Evolutionary conservation across 2,329 filamentous ascomycete genomes (phyloP), one percentile per base, ranked within the genome.

Genomic region (Verticillium dahliae): DNA sequence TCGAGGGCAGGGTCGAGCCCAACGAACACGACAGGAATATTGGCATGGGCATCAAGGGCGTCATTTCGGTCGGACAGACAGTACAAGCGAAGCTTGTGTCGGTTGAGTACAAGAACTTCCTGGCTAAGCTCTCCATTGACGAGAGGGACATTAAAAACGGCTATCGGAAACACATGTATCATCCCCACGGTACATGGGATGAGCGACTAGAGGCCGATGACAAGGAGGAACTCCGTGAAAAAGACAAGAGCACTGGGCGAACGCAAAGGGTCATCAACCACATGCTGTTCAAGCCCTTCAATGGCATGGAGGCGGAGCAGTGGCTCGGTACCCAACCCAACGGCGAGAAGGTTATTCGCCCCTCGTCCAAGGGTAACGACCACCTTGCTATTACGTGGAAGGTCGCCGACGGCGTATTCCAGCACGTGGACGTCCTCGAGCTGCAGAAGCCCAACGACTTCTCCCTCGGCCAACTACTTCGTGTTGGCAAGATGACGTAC

Each of bases 321-420:
- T 98, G 90, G 73, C 84, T 99, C 37, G 92, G 92, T 52, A 91
- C 90, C 14, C 91, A 96, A 73, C 85, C 89, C 59, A 83, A 88
- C 6, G 95, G 95, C 57, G 95, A 98, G 73, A 90, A 96, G 61
- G 92, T 99, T 63, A 97, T 99, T 70, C 89, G 95, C 55, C 94
- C 95, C 3, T 97, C 92, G 1, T 97, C 92, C 34, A 97, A 96
- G 74, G 95, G 95, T 55, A 90, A 92, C 62, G 95, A 99, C 73
- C 95, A 99, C 78, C 81, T 99, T 61, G 92, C 94, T 7, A 87
- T 99, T 56, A 99, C 95, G 0, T 99, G 95, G 95, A 99, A 99
- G 80, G 93, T 99, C 14, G 90, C 92, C 1, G 92, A 98, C 73
- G 90, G 90, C 63, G 88, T 98, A n/a, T 99, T 93, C 74, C 93